Conservation (phyloP, 1,284 basidiomycete species). For the Earliella scabrosa region DNA sequence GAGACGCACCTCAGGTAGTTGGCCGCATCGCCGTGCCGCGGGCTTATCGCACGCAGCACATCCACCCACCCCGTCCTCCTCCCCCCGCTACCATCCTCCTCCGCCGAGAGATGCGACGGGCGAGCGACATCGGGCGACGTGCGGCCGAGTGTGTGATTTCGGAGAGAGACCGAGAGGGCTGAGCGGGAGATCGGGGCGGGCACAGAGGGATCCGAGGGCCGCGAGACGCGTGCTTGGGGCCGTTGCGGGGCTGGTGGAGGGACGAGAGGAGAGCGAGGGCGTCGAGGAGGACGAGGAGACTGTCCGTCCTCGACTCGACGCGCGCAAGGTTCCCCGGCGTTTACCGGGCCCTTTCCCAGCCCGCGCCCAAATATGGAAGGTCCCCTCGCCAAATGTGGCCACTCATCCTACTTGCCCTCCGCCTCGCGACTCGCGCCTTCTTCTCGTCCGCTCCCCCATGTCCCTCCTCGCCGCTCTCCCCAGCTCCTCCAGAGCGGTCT, state of each 20-base stretch:
- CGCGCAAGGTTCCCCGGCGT: slow-evolving; percentile 21
- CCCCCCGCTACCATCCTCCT: background rate
- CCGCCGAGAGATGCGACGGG: background rate
- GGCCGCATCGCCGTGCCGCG: background rate
- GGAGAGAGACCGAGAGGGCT: too few relatives aligned
- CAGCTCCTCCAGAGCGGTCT: too few relatives aligned
- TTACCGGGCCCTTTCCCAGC: slow-evolving; percentile 23
- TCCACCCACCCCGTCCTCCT: background rate
- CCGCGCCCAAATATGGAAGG: background rate
- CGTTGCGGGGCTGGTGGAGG: slow-evolving; percentile 17
- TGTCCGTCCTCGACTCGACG: too few relatives aligned
- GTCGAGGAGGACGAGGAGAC: slow-evolving; percentile 18
- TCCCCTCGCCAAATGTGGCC: background rate
- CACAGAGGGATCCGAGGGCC: background rate
- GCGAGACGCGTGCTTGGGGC: background rate
- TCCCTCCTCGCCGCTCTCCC: too few relatives aligned
- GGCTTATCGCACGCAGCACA: background rate
- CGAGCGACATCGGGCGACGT: background rate
- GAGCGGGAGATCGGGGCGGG: background rate
- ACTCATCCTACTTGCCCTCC: background rate
- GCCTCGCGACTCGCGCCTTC: background rate
- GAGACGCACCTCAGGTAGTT: background rate
- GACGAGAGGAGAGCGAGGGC: slow-evolving; percentile 15
- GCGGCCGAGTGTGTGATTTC: background rate
- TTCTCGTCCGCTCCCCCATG: too few relatives aligned